These are phyloP conservation scores for Colletotrichum noveboracense DNA, from an alignment of 2,329 filamentous ascomycete genomes.

Conservation along the genomic window DNA sequence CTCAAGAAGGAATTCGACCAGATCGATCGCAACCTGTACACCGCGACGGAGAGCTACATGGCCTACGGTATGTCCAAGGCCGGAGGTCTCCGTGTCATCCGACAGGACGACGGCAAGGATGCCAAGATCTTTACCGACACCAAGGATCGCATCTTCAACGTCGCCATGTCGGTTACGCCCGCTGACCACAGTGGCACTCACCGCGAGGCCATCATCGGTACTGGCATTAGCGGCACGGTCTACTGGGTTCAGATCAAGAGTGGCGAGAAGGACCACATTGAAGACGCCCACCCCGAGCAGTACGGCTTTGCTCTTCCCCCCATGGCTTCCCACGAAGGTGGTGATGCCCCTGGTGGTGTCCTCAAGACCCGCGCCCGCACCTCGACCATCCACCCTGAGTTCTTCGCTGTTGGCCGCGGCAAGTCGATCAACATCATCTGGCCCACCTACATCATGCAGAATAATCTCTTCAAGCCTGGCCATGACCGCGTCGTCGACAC, in stretches of 20 bases:
- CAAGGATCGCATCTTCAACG: constrained; percentile 93
- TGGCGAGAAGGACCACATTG: constrained; percentile 78
- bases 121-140: constrained; percentile 91
- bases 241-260: constrained; percentile 90
- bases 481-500: constrained; percentile 79
- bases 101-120: constrained; percentile 91
- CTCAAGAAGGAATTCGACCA: constrained; percentile 99
- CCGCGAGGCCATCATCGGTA: constrained; percentile 86
- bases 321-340: constrained; percentile 83
- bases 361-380: constrained; percentile 94
- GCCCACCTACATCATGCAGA: constrained; percentile 67
- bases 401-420: constrained; percentile 93
- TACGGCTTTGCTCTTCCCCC: constrained; percentile 91
- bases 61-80: constrained; percentile 94
- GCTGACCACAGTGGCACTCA: constrained; percentile 60
- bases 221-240: constrained; percentile 93
- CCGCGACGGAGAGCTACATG: constrained; percentile 90
- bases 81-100: constrained; percentile 89
- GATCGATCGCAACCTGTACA: constrained; percentile 90
- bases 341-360: constrained; percentile 88
- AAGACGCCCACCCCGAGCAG: constrained; percentile 79
- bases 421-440: constrained; percentile 94
- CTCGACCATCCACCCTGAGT: constrained; percentile 87
- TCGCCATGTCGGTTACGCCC: constrained; percentile 77
- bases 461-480: constrained; percentile 67